Evolutionary conservation across 371 early-diverging fungal genomes (phyloP), one percentile per base, ranked within the genome.

Genomic region (Lichtheimia ramosa): DNA sequence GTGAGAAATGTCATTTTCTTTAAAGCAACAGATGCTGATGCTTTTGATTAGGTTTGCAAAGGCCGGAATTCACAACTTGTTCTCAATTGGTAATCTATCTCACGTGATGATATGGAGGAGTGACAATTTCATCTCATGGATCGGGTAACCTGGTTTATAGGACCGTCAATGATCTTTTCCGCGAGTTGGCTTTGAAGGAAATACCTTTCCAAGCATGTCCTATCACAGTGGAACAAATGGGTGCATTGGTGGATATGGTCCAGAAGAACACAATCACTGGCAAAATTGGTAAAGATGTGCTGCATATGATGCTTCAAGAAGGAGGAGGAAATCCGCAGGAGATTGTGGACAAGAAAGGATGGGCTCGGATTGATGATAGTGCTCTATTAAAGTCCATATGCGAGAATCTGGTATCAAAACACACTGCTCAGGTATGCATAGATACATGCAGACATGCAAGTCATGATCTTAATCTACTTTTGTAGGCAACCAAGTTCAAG

Each of bases 81-180:
- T 23, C 56, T 72, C 5, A 79, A 79, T 58, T 83, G 79, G 79
- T 79, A 73, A 51, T 61, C 25, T 5, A 56, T 41, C 13, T 40
- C 34, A 34, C 34, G 34, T 34, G 34, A 34, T 34, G 34, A 27
- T 27, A 13, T 20, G 41, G 16, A 42, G 0, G 12, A 55, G 43
- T 0, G 0, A 14, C 21, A 20, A 24, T 42, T 52, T 39, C 18
- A 16, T 5, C n/a, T 4, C 3, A 48, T 21, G 3, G 16, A 43
- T 34, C 34, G 34, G 34, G 34, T 34, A 6, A 6, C 10, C 2
- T n/a, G 25, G 24, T 49, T 42, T 24, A 39, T 53, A 90, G 94
- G 94, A 85, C 89, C 28, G 80, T 89, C 3, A 87, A 88, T 42
- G 93, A 93, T 40, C 68, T 95, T 3, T 85, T 91, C 58, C 93